Conservation (phyloP, 805 yeast genomes). For the Candida ascalaphidarum region DNA sequence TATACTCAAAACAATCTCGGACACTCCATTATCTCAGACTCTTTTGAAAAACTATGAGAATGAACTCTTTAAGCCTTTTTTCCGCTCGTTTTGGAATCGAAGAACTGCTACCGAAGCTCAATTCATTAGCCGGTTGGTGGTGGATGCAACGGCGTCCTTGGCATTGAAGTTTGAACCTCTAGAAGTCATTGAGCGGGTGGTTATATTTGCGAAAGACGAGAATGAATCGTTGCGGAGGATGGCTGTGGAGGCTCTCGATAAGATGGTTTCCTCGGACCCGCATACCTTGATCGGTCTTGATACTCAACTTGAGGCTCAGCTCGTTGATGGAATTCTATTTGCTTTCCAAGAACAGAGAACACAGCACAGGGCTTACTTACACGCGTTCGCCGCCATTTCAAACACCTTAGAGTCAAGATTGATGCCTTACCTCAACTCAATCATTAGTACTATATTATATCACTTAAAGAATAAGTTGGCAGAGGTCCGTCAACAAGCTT, state of each 20-base stretch:
- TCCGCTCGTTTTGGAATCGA: slow-evolving; percentile 73
- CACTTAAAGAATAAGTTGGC: slow-evolving; percentile 65
- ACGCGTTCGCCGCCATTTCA: slow-evolving; percentile 58
- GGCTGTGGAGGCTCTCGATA: slow-evolving; percentile 66
- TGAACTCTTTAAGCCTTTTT: slow-evolving; percentile 53
- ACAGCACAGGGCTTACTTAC: slow-evolving; percentile 47
- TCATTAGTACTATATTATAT: slow-evolving; percentile 64
- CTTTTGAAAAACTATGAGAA: slow-evolving; percentile 42
- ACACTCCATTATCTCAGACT: slow-evolving; percentile 54
- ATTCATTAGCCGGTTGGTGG: slow-evolving; percentile 49
- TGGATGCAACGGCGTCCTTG: slow-evolving; percentile 62
- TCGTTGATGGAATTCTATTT: slow-evolving; percentile 72
- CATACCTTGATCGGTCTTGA: slow-evolving; percentile 43
- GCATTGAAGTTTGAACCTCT: slow-evolving; percentile 62
- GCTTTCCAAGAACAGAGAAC: slow-evolving; percentile 74
- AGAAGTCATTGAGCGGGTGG: slow-evolving; percentile 47
- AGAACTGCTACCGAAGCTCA: slow-evolving; percentile 60
- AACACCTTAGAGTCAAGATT: slow-evolving; percentile 54
- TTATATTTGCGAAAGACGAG: slow-evolving; percentile 64
- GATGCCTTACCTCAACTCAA: slow-evolving; percentile 63
- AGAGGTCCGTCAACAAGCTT: slow-evolving; percentile 74
- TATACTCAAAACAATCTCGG: slow-evolving; percentile 59
- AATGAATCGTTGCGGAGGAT: slow-evolving; percentile 72
- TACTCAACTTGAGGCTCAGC: slow-evolving; percentile 50
- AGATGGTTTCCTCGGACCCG: slow-evolving; percentile 35